Conservation (phyloP, 23 red algal genomes). For the Gracilaria caudata region DNA sequence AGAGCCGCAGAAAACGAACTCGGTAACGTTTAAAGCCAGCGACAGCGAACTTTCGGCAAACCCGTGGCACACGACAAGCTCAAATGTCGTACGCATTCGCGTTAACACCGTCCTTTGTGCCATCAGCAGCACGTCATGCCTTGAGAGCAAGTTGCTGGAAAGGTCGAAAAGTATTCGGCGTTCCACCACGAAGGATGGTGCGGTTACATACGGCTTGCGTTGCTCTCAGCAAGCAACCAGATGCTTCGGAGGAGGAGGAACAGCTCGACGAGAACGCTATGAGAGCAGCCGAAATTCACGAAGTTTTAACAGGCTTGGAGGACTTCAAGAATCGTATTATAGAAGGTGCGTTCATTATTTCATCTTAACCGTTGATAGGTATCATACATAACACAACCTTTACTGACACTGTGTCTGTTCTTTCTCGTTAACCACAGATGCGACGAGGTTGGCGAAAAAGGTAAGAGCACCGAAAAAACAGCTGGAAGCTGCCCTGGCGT, state of each 20-base stretch:
- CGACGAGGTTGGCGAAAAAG: conserved; percentile 73
- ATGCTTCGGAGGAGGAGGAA: conserved; percentile 66
- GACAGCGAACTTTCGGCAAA: too few species aligned
- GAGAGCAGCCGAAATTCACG: conserved; percentile 79
- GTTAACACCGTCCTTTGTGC: background rate
- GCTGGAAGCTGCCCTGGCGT: conserved; percentile 65
- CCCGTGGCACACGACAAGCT: background rate
- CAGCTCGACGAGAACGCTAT: conserved; percentile 67
- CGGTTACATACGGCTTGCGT: conserved; percentile 45
- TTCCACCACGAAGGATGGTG: conserved; percentile 1
- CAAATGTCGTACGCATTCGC: conserved; percentile 31
- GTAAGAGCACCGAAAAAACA: conserved; percentile 71
- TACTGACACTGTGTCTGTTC: background rate
- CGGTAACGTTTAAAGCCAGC: too few species aligned
- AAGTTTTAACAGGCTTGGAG: conserved; percentile 65
- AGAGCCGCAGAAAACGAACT: too few species aligned
- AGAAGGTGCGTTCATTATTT: conserved; percentile 36
- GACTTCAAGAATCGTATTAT: conserved; percentile 76
- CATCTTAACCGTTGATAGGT: background rate
- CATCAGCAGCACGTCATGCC: background rate
- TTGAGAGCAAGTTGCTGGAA: conserved; percentile 1
- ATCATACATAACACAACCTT: background rate
- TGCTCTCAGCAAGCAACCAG: conserved; percentile 29
- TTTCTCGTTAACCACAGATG: conserved; percentile 29
- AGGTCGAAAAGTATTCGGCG: background rate